Conservation (phyloP, 306 rosid species). For the Ceratonia siliqua region DNA sequence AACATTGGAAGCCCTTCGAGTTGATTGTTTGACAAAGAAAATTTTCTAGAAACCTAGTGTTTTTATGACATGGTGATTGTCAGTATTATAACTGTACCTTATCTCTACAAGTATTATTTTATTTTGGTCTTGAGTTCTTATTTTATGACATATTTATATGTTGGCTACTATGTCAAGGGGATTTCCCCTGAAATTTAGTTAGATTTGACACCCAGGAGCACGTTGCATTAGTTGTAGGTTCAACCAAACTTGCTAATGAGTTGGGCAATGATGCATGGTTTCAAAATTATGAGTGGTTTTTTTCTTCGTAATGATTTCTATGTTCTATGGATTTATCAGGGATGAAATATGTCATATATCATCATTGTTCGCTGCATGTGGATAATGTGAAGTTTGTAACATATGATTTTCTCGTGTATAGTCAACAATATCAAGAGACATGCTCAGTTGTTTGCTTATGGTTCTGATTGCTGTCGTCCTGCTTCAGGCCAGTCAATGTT, state of each 20-base stretch:
- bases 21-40: conserved; percentile 22
- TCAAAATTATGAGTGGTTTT: neutral
- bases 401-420: conserved; percentile 40
- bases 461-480: conserved; percentile 59
- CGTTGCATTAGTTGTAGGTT: conserved; percentile 2
- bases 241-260: conserved; percentile 2
- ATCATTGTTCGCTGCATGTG: conserved; percentile 17
- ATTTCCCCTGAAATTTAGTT: neutral
- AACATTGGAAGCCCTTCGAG: neutral
- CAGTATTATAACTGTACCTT: neutral
- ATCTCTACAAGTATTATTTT: neutral
- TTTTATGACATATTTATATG: conserved; percentile 11
- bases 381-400: conserved; percentile 36
- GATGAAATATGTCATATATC: conserved; percentile 23
- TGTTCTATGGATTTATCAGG: neutral
- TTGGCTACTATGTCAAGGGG: conserved; percentile 6
- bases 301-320: neutral
- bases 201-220: neutral
- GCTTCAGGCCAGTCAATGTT: conserved; percentile 92
- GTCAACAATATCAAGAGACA: conserved; percentile 49
- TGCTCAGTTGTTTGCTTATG: conserved; percentile 48
- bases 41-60: neutral
- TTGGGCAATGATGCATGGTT: conserved; percentile 1
- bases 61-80: neutral
- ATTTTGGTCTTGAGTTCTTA: neutral